phyloP scores from a whole-genome alignment of 208 protist species.

The Borovskyia barvae region DNA sequence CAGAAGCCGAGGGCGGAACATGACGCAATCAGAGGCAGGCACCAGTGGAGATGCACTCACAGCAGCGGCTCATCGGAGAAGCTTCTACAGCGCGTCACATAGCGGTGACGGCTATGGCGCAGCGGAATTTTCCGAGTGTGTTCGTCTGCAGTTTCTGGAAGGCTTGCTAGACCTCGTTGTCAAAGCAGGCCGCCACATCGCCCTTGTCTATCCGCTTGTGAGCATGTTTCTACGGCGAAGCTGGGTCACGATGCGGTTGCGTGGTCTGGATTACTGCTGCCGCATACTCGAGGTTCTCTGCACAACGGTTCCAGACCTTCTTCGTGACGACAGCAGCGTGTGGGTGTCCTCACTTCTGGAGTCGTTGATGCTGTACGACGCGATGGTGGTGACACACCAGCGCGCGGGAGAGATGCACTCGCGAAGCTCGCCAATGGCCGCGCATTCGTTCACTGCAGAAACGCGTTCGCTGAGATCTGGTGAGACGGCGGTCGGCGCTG shows the following conservation, averaged over 20 bases:
- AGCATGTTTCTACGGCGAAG: constrained; percentile 54
- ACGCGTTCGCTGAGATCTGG: too few species aligned
- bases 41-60: too few species aligned
- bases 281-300: constrained; percentile 60
- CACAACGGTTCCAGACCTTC: constrained; percentile 55
- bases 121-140: constrained; percentile 1
- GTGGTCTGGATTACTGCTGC: constrained; percentile 48
- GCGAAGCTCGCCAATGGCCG: too few species aligned
- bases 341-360: constrained; percentile 60
- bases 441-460: too few species aligned
- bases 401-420: constrained; percentile 21
- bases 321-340: constrained; percentile 52
- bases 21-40: too few species aligned
- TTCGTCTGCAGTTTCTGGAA: constrained; percentile 36
- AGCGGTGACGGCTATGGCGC: not conserved
- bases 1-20: too few species aligned
- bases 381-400: constrained; percentile 24
- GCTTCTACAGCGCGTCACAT: constrained; percentile 5
- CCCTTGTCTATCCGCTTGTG: constrained; percentile 66
- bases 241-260: constrained; percentile 33
- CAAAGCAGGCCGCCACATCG: constrained; percentile 45
- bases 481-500: too few species aligned
- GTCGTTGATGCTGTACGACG: constrained; percentile 37
- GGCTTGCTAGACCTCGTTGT: constrained; percentile 50
- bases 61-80: too few species aligned